Evolutionary conservation across 768 basidiomycete species (phyloP), one percentile per base, ranked within the genome.

Genomic region (Podaxis carcinomalis): DNA sequence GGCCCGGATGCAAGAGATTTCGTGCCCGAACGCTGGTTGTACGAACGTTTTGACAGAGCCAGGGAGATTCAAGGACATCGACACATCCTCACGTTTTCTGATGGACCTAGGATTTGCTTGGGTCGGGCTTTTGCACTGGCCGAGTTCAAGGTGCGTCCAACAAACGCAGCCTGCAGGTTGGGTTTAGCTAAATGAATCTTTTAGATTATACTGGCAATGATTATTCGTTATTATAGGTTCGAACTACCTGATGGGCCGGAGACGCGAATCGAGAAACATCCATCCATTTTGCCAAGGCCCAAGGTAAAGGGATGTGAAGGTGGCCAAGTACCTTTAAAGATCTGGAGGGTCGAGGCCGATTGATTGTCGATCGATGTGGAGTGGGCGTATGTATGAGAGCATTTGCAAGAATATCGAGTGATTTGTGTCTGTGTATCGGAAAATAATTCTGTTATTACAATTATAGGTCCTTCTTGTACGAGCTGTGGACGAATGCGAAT

Each of bases 1-100:
- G 89, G 89, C 1, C 66, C 75, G 0, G 80, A 85, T 59, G 80
- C 85, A 3, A 76, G 78, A 23, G 78, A 78, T 51, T 91, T 85
- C 69, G 75, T 80, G 42, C 89, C 88, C 0, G 83, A 85, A 57
- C 75, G 89, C 4, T 90, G 89, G 89, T 72, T 89, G 7, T 69
- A 72, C 4, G 71, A 70, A 13, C 69, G 72, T 0, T 62, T 62
- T 16, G 55, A 61, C 3, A 59, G 64, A 28, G 75, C 77, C 0
- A 77, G 76, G 37, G 76, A 77, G 27, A 70, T 83, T 1, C 77
- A 78, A 64, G 84, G 82, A 13, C 73, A 83, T 62, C 74, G 77
- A 0, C 82, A 84, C 64, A 67, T 83, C 10, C 68, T 83, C 25
- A 80, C 81, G 0, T 85, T 85, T 63, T 71, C 76, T 10, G 81